These are phyloP conservation scores for Sophora flavescens DNA, from an alignment of 306 rosid genomes.

Conservation along the genomic window DNA sequence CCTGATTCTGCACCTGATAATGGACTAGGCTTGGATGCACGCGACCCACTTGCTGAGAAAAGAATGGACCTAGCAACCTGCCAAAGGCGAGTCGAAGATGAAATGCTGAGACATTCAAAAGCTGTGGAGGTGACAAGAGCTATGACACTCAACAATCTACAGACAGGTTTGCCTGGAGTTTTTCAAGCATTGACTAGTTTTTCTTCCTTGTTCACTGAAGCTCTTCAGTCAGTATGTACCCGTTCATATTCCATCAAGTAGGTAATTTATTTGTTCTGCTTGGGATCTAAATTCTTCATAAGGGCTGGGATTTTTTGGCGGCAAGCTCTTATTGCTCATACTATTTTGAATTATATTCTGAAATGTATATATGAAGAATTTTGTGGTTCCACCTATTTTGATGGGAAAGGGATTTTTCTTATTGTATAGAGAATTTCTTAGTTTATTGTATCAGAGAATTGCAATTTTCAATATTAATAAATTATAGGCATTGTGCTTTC, in stretches of 20 bases:
- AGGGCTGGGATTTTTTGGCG: constrained; percentile 59
- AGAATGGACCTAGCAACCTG: constrained; percentile 78
- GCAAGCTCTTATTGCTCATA: constrained; percentile 56
- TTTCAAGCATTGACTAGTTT: constrained; percentile 94
- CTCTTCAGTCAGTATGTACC: constrained; percentile 78
- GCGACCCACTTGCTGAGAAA: constrained; percentile 93
- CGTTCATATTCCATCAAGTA: constrained; percentile 84
- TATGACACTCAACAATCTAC: constrained; percentile 91
- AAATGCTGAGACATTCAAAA: constrained; percentile 85
- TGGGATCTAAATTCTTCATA: constrained; percentile 51
- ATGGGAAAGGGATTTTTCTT: constrained; percentile 55
- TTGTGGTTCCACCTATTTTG: constrained; percentile 62
- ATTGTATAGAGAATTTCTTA: constrained; percentile 77
- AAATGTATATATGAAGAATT: constrained; percentile 82
- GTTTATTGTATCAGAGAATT: constrained; percentile 65
- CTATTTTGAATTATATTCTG: constrained; percentile 51
- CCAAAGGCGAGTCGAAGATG: constrained; percentile 95
- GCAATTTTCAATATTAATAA: constrained; percentile 64
- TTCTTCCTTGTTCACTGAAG: constrained; percentile 84
- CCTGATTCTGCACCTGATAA: constrained; percentile 75
- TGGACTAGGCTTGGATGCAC: constrained; percentile 80
- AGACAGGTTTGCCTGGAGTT: constrained; percentile 97
- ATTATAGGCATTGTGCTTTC: constrained; percentile 50
- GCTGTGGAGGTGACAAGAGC: constrained; percentile 93
- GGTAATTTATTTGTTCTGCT: constrained; percentile 45